Evolutionary conservation across 2,329 filamentous ascomycete genomes (phyloP), one percentile per base, ranked within the genome.

Genomic region (Pseudocercospora macadamiae): DNA sequence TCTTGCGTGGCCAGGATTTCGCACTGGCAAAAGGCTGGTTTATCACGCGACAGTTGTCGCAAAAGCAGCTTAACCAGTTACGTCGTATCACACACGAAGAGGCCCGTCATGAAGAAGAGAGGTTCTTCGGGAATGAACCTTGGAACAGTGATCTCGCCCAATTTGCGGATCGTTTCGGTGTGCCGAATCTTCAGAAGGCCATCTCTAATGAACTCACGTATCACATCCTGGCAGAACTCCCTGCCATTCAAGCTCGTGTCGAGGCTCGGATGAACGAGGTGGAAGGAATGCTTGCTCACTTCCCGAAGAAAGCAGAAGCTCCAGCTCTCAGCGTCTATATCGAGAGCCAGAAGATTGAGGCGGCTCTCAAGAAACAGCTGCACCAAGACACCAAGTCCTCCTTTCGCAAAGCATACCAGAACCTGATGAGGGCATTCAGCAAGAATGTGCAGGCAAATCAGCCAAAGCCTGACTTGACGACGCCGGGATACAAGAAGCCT

Each of bases 1-100:
- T 73, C 16, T 79, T 96, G 3, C 76, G 79, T 0, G 85, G 86
- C 0, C 70, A 83, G 1, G 82, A 83, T 1, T 90, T 90, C 59
- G 69, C 71, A 0, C 82, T 93, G 0, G 87, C 86, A 0, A 80
- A 90, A n/a, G 89, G 89, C 0, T 96, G 93, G 68, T 96, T 88
- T 7, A 90, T 93, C 0, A 89, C 88, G 0, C 84, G 88, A 1
- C 87, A 88, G 2, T 82, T 83, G 75, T 77, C 75, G 0, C 80
- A 84, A 51, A 75, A 80, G 0, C 75, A 88, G 0, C 74, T 83
- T 0, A 70, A 81, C 10, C 63, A 73, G 23, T 39, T 18, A 63
- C 4, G 0, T 3, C 49, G 71, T 0, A 69, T 83, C 0, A 75
- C 76, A 1, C 80, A 86, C 55, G 54, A 67, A 0, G 66, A 76